A percentile compares a stretch with the other conserved stretches of the same genome.
Conservation (phyloP, 1,139 yeast species). For the Saccharomyces hybrid region DNA sequence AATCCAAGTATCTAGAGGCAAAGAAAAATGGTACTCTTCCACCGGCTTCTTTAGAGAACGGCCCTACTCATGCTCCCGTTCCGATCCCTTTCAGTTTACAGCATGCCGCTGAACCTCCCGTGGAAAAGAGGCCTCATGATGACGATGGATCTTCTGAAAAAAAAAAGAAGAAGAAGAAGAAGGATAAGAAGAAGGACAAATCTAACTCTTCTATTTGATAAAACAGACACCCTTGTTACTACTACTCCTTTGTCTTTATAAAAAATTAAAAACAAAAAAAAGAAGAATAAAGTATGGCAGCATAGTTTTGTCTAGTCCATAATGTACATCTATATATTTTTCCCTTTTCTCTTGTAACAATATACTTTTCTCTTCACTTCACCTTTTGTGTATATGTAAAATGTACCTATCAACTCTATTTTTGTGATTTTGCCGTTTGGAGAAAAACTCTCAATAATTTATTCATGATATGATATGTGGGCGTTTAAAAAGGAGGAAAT, state of each 20-base stretch:
- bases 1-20: constrained; percentile 53
- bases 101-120: constrained; percentile 12
- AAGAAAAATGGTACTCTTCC: constrained; percentile 40
- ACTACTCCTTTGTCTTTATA: not conserved
- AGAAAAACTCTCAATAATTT: not conserved
- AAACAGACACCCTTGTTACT: not conserved
- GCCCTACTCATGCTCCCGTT: constrained; percentile 35
- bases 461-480: not conserved
- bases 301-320: not conserved
- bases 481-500: not conserved
- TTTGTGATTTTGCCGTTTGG: not conserved
- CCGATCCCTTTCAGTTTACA: constrained; percentile 33
- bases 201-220: constrained; percentile 3
- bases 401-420: not conserved
- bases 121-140: constrained; percentile 28
- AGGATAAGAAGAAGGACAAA: constrained; percentile 36
- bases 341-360: not conserved
- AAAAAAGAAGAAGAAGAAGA: constrained; percentile 39
- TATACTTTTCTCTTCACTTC: not conserved
- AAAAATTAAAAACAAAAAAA: not conserved
- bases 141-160: constrained; percentile 32
- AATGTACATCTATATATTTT: not conserved
- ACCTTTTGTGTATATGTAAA: not conserved
- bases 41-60: constrained; percentile 18
- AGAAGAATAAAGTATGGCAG: not conserved